Base-by-base conservation (phyloP, 495 filamentous ascomycete species). In the Penicillium fimorum region DNA sequence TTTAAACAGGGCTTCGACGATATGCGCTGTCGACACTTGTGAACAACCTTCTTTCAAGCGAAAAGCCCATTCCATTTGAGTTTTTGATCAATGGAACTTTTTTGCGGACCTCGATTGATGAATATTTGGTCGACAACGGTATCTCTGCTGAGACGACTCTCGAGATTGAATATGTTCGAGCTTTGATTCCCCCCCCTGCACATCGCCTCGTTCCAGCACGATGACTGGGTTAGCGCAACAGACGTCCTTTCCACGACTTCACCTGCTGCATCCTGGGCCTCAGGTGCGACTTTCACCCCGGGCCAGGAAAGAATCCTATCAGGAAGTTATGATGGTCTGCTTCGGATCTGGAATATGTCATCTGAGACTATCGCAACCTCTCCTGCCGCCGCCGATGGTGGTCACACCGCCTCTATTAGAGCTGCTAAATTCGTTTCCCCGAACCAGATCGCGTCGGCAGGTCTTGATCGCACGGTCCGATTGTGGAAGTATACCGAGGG, bases 171-270 rank as follows among this genome's bases (percentile, higher is more conserved):
- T 98, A 97, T 76, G 90, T 96, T 8, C 86, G 91, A 56, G 92
- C 91, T 50, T 75, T 95, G 50, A 86, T 96, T 67, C 94, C 94
- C 1, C 1, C 95, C 94, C 20, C 75, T 87, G 12, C 89, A 91
- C 68, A 84, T 92, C 41, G 84, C 92, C 6, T 90, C 87, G 52
- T 97, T 95, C 71, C 84, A 96, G 74, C 92, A 97, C 67, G 92
- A 97, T 64, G 93, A 97, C 65, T 98, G 94, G 94, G 88, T 98
- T 32, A 88, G 87, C 68, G 79, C 84, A n/a, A 87, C 96, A n/a
- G 90, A 96, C 64, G 84, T 96, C 5, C 80, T 93, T 18, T 92
- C 89, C 0, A 69, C 61, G 18, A 84, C 79, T 33, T 91, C 86
- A 13, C 70, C 76, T 40, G 84, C 88, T 20, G 84, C 78, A 20